Base-by-base conservation (phyloP, 2,329 filamentous ascomycete genomes). In the Rhexocercosporidium sp. region DNA sequence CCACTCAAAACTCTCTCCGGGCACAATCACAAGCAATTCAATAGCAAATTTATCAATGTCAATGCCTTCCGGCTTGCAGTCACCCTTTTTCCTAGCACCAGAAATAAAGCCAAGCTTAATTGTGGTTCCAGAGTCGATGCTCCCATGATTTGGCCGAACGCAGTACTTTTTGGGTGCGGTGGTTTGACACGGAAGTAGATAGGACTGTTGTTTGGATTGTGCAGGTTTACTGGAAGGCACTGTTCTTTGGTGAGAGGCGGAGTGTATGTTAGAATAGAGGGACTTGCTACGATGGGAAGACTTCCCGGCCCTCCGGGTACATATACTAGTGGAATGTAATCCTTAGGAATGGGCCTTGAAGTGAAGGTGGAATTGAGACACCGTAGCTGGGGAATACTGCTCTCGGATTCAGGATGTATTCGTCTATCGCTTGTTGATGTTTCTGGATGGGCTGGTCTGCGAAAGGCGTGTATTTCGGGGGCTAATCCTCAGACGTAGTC, bases 1-100 rank as follows among this genome's bases (percentile, higher is more conserved):
- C 60, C 46, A 63, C 18, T 63, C 60, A 54, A 63, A 63, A 11
- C 27, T 63, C 47, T 53, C 49, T n/a, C 47, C 60, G 7, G 27
- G 12, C 5, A 9, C 12, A 2, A 63, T 16, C 2, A 22, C n/a
- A 22, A 63, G 3, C 37, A 27, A 53, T 20, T 63, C 44, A 16
- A 63, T 16, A 16, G 11, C 12, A 41, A 63, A 63, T 22, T 54
- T 63, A 27, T 63, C 60, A 5, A 7, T 44, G 14, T 46, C 12
- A 5, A 25, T 39, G 8, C 22, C 16, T 20, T 54, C 34, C 34
- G 34, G 31, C n/a, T 16, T 41, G 12, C 6, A 8, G 9, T 7
- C 14, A 34, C 2, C 29, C 25, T 49, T 14, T 1, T 44, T 9
- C 34, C 47, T 44, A 3, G 27, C 8, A 20, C 41, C 25, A 9